Base-by-base conservation (phyloP, 2,329 filamentous ascomycete genomes). In the Calonectria pseudoturangicola region DNA sequence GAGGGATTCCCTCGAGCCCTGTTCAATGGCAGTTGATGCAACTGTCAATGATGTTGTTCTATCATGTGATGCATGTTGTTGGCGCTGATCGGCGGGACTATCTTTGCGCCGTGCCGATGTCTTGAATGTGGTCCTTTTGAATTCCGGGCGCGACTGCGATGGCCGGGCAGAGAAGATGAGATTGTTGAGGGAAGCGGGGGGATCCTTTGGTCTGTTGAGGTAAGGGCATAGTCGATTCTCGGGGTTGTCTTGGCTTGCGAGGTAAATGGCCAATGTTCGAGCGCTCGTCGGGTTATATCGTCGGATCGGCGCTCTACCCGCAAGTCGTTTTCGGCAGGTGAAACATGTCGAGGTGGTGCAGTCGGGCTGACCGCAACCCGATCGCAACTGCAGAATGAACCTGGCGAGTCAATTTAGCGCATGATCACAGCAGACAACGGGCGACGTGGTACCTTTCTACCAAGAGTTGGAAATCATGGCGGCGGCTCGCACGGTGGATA, bases 251-350 rank as follows among this genome's bases (percentile, higher is more conserved):
- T 95, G 92, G 79, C 93, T 94, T 12, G 95, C 94, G 64, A 98
- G 88, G 79, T 94, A 94, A 69, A 94, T 90, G 15, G 95, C 95
- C 39, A 98, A 85, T 1, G 94, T 94, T 79, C 95, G 91, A 10
- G 95, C 95, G 79, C 95, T 98, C 56, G 95, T 91, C 27, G 93
- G 89, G 70, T 93, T 98, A 79, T 96, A 97, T 79, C 93, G 90
- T 73, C 95, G 92, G 77, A 95, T 90, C 2, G 95, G 95, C 0
- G 89, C 89, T 75, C 91, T 91, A 41, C 89, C 90, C 30, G 91
- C 89, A 48, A 92, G 85, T 76, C 93, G 90, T 83, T 90, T 93
- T 68, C 94, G 92, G 82, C 91, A 95, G 73, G 92, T 95, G 80
- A 96, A 93, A 85, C 95, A 98, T 16, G 94, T 96, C 16, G 94